phyloP scores from a whole-genome alignment of 2,329 filamentous ascomycete species.

The Colletotrichum sojae region DNA sequence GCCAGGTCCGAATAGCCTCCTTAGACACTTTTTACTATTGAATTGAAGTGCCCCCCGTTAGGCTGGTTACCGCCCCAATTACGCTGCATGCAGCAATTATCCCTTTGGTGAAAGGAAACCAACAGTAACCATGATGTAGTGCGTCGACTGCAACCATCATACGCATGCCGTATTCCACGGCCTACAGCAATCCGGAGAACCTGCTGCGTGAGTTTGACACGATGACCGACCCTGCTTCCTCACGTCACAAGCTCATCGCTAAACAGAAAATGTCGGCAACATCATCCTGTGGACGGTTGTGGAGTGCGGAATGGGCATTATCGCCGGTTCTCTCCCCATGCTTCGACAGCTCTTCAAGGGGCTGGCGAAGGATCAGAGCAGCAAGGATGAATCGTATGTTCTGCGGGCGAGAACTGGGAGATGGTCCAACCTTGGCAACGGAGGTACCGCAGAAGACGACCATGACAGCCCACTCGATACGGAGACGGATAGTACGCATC shows the following conservation, averaged over 20 bases:
- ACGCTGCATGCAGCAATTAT: no score
- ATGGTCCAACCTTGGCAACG: background rate
- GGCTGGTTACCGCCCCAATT: no score
- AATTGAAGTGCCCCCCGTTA: no score
- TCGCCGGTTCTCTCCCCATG: slow-evolving; percentile 46
- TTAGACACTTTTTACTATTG: no score
- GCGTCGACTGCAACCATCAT: slow-evolving; percentile 15
- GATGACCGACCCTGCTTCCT: no score
- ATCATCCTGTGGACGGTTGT: slow-evolving; percentile 45
- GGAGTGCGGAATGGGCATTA: slow-evolving; percentile 46
- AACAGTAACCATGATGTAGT: background rate
- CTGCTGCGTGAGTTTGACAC: background rate
- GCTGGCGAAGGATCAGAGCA: slow-evolving; percentile 8
- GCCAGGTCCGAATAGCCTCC: no score
- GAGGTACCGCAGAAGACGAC: background rate
- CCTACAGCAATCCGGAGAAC: slow-evolving; percentile 5
- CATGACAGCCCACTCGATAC: background rate
- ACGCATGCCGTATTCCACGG: background rate
- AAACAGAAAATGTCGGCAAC: slow-evolving; percentile 29
- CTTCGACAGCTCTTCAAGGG: slow-evolving; percentile 42
- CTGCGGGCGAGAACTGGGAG: background rate
- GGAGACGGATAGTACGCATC: slow-evolving; percentile 1
- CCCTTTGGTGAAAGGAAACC: no score
- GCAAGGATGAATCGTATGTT: background rate
- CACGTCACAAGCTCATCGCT: background rate